Conservation (phyloP, 2,329 filamentous ascomycete species). For the Cladosporium austrohemisphaericum region DNA sequence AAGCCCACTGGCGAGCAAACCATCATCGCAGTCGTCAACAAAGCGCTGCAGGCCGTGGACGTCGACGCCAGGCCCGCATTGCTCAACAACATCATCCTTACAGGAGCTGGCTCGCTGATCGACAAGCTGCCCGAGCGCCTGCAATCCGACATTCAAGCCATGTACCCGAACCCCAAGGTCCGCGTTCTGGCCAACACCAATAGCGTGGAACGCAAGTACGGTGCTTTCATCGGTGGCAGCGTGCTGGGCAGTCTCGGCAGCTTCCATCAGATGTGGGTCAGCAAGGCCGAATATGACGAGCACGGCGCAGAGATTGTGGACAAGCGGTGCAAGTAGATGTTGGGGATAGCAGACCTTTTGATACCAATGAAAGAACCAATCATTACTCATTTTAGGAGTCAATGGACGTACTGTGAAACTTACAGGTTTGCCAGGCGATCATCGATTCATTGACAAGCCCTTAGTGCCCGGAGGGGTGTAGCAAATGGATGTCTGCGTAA, state of each 20-base stretch:
- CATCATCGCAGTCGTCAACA: slow-evolving; percentile 76
- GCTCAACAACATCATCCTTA: slow-evolving; percentile 87
- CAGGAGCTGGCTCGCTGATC: slow-evolving; percentile 79
- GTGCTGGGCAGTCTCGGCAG: slow-evolving; percentile 93
- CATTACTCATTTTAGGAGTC: too few species aligned
- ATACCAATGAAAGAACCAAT: too few species aligned
- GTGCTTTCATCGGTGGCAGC: slow-evolving; percentile 93
- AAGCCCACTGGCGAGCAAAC: slow-evolving; percentile 64
- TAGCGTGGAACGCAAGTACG: slow-evolving; percentile 84
- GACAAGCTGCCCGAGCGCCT: slow-evolving; percentile 90
- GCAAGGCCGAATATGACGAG: slow-evolving; percentile 95
- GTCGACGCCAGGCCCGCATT: slow-evolving; percentile 81
- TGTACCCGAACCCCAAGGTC: slow-evolving; percentile 82
- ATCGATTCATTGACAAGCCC: too few species aligned
- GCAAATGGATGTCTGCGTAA: too few species aligned
- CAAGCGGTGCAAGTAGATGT: slow-evolving; percentile 79
- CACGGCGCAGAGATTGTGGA: slow-evolving; percentile 87
- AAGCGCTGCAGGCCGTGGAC: slow-evolving; percentile 74
- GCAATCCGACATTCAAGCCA: slow-evolving; percentile 73
- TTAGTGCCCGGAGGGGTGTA: too few species aligned
- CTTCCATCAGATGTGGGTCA: slow-evolving; percentile 99
- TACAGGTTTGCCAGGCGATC: too few species aligned
- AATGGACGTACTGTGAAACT: too few species aligned
- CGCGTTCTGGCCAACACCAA: slow-evolving; percentile 84
- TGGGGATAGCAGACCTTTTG: too few species aligned